A percentile compares a stretch with the other conserved stretches of the same genome.
Conservation (phyloP, 257 asterid species). For the Gentiana dahurica region DNA sequence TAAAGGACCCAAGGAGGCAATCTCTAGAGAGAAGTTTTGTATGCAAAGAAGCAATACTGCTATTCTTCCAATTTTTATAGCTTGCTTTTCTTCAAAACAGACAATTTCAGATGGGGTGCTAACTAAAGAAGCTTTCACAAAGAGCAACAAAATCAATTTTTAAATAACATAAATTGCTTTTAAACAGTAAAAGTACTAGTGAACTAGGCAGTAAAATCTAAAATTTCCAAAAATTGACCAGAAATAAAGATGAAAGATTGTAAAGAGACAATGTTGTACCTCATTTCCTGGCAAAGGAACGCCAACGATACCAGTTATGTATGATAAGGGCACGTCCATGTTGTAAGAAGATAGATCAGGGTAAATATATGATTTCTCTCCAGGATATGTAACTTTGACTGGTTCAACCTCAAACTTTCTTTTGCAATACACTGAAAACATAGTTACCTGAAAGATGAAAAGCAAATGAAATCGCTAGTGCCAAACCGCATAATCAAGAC, state of each 20-base stretch:
- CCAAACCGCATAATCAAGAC: background rate
- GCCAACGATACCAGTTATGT: conserved; percentile 47
- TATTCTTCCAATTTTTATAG: too few relatives aligned
- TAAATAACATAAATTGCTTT: too few relatives aligned
- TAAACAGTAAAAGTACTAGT: too few relatives aligned
- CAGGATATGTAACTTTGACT: conserved; percentile 61
- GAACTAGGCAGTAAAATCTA: too few relatives aligned
- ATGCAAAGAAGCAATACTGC: too few relatives aligned
- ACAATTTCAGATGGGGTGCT: too few relatives aligned
- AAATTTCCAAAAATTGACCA: too few relatives aligned
- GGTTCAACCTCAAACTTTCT: conserved; percentile 85
- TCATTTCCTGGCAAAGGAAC: conserved; percentile 53
- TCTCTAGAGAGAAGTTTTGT: too few relatives aligned
- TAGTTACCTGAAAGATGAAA: conserved; percentile 57
- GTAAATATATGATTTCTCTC: conserved; percentile 45
- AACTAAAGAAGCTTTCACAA: too few relatives aligned
- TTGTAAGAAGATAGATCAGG: conserved; percentile 69
- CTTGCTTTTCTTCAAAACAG: too few relatives aligned
- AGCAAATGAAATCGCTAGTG: conserved; percentile 3
- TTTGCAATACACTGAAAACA: conserved; percentile 84
- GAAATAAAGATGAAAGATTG: background rate
- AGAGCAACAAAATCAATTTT: too few relatives aligned
- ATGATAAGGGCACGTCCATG: conserved; percentile 66
- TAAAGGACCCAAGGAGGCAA: too few relatives aligned
- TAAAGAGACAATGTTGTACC: conserved; percentile 26